A percentile compares a stretch with the other conserved stretches of the same genome.
Conservation (phyloP, 2,329 filamentous ascomycete species). For the Penicillium frequentans region DNA sequence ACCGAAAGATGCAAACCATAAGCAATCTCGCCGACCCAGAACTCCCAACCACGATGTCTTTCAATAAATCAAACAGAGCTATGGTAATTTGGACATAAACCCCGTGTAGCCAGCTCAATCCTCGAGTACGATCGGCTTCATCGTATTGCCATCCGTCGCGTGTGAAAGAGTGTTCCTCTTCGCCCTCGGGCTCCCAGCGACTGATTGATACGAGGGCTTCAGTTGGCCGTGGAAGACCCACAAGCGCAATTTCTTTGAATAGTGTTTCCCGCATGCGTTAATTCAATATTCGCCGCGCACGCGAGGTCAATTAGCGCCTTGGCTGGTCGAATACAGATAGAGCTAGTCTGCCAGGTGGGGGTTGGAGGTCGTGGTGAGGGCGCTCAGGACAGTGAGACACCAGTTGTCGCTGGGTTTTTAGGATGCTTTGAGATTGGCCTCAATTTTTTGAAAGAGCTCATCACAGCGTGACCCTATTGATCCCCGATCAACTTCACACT, state of each 20-base stretch:
- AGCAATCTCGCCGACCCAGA: slow-evolving; percentile 69
- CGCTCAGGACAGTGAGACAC: too few species aligned
- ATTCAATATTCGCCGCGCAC: slow-evolving; percentile 10
- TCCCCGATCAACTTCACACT: too few species aligned
- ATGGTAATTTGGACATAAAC: slow-evolving; percentile 52
- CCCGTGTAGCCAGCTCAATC: slow-evolving; percentile 53
- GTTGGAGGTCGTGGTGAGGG: slow-evolving; percentile 47
- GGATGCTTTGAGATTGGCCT: too few species aligned
- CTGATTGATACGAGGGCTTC: slow-evolving; percentile 56
- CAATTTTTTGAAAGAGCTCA: too few species aligned
- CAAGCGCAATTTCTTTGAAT: slow-evolving; percentile 54
- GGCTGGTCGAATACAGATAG: slow-evolving; percentile 53
- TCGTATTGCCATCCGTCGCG: slow-evolving; percentile 59
- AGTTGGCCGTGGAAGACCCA: slow-evolving; percentile 60
- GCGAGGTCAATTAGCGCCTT: slow-evolving; percentile 41
- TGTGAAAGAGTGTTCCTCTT: slow-evolving; percentile 53
- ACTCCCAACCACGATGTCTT: slow-evolving; percentile 53
- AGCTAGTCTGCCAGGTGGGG: slow-evolving; percentile 51
- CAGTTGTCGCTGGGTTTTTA: too few species aligned
- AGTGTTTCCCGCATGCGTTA: slow-evolving; percentile 51
- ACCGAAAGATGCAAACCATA: slow-evolving; percentile 57
- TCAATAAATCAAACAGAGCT: slow-evolving; percentile 19
- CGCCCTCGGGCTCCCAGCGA: slow-evolving; percentile 50
- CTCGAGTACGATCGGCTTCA: slow-evolving; percentile 51
- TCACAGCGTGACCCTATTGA: too few species aligned